A percentile compares a stretch with the other conserved stretches of the same genome.
phyloP scores from a whole-genome alignment of 1,284 basidiomycete genomes.

The Amylostereum chailletii region DNA sequence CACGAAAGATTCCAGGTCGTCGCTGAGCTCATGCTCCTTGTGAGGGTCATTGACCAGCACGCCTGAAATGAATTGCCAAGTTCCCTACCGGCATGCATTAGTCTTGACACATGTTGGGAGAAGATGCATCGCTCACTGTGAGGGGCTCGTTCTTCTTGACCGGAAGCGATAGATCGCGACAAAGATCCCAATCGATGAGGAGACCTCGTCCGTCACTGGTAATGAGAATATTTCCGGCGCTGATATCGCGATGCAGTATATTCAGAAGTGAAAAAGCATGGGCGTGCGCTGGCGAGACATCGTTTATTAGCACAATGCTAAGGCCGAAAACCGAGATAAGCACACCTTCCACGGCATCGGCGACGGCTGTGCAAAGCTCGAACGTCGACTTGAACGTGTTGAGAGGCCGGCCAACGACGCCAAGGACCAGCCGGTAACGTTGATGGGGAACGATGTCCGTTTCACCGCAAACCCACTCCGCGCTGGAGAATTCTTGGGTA shows the following conservation, averaged over 20 bases:
- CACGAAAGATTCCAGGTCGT: constrained; percentile 1
- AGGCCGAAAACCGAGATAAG: background rate
- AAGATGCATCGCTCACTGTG: background rate
- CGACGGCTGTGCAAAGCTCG: background rate
- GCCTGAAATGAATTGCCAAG: constrained; percentile 2
- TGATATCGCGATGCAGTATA: background rate
- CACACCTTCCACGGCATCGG: background rate
- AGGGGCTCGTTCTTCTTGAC: background rate
- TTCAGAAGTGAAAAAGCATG: background rate
- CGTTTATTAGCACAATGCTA: background rate
- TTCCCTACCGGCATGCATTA: background rate
- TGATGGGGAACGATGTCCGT: background rate
- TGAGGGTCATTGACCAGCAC: background rate
- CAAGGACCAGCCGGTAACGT: background rate
- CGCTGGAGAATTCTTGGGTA: no score
- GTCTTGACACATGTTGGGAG: background rate
- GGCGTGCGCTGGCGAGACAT: background rate
- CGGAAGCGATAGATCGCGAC: background rate
- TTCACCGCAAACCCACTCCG: no score
- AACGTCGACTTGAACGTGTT: background rate
- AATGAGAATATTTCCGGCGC: background rate
- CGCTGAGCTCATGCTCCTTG: background rate
- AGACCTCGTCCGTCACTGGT: background rate
- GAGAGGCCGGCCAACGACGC: background rate
- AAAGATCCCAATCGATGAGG: background rate